These are phyloP conservation scores for Picea glauca DNA, from an alignment of 75 land plant species.

Conservation along the genomic window DNA sequence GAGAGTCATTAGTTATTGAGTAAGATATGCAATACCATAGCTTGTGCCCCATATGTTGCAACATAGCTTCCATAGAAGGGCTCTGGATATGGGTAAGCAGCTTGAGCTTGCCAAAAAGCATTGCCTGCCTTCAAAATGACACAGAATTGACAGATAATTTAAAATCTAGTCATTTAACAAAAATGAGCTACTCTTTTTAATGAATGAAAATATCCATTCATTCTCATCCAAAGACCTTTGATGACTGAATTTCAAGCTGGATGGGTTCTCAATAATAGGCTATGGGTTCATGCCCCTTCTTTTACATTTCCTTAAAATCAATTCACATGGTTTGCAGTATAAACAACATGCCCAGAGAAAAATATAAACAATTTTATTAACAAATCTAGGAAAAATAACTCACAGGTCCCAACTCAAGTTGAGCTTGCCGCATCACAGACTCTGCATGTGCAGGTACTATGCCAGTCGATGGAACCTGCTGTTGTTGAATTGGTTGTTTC, in stretches of 20 bases:
- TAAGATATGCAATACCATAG: neutral
- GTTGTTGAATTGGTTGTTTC: neutral
- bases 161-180: neutral
- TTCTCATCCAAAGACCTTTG: neutral
- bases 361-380: neutral
- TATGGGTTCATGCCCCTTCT: neutral
- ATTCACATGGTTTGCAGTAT: neutral
- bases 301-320: neutral
- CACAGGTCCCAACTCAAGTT: slow-evolving; percentile 5
- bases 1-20: neutral
- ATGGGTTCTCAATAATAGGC: neutral
- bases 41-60: slow-evolving; percentile 65
- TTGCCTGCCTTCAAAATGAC: neutral
- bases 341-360: neutral
- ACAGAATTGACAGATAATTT: neutral
- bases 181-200: neutral
- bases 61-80: slow-evolving; percentile 62
- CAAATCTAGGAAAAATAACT: neutral
- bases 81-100: slow-evolving; percentile 62
- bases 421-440: slow-evolving; percentile 7
- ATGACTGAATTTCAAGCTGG: neutral
- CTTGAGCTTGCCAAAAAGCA: slow-evolving; percentile 43
- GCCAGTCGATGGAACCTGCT: slow-evolving; percentile 2
- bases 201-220: neutral
- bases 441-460: slow-evolving; percentile 3